A percentile compares a stretch with the other conserved stretches of the same genome.
These are phyloP conservation scores for Vigna nakashimae DNA, from an alignment of 306 rosid genomes.

Conservation along the genomic window DNA sequence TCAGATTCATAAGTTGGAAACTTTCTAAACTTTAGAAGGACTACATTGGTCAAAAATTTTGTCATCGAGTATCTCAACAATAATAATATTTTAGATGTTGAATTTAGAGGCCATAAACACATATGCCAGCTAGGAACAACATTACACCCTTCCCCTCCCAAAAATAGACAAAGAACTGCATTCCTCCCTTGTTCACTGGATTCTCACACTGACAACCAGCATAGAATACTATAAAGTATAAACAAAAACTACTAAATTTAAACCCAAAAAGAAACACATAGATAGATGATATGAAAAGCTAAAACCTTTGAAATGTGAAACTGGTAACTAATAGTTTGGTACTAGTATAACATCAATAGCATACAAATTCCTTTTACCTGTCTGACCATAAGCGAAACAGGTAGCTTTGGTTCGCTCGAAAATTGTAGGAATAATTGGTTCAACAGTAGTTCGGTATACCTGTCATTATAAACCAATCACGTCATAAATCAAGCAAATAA, in stretches of 20 bases:
- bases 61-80: neutral
- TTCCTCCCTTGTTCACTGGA: neutral
- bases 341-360: constrained; percentile 1
- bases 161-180: neutral
- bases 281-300: neutral
- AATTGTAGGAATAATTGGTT: constrained; percentile 96
- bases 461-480: constrained; percentile 47
- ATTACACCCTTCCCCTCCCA: neutral
- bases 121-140: constrained; percentile 15
- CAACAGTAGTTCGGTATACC: constrained; percentile 89
- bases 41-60: neutral
- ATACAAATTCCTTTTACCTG: constrained; percentile 61
- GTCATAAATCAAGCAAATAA: constrained; percentile 40
- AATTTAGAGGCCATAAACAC: constrained; percentile 14
- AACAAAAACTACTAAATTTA: constrained; percentile 20
- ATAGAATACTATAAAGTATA: constrained; percentile 4
- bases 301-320: constrained; percentile 19
- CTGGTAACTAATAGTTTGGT: constrained; percentile 18
- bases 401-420: constrained; percentile 98
- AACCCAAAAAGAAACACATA: neutral
- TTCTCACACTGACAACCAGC: neutral
- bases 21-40: neutral
- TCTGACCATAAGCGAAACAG: constrained; percentile 98
- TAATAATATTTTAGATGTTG: constrained; percentile 19
- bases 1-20: neutral